Base-by-base conservation (phyloP, 2,329 filamentous ascomycete genomes). In the Aspergillus caelatus region DNA sequence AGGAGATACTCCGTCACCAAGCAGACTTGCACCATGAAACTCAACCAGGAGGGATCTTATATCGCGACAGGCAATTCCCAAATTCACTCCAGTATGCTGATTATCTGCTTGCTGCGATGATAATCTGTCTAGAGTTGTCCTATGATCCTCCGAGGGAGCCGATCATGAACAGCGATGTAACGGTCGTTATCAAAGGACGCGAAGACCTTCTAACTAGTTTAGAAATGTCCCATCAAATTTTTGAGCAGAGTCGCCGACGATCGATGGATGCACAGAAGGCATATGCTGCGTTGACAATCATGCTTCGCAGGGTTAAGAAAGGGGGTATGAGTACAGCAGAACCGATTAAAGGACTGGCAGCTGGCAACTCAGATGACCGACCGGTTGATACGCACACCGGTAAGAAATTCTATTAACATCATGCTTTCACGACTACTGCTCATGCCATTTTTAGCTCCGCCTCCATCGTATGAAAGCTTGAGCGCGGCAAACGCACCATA, bases 101-200 rank as follows among this genome's bases (percentile, higher is more conserved):
- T 70, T 89, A 86, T 57, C 76, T 90, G 58, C 80, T 89, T 2
- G 86, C 87, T 0, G 83, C 85, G 60, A 87, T 88, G 82, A 81
- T 89, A 16, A 70, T 90, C 4, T 89, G 85, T 65, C 75, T 89
- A 41, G 74, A 74, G 28, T 52, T 75, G 14, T 73, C 69, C 1
- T 70, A 71, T 45, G 66, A 68, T n/a, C 65, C 67, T 36, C 59
- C 50, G 59, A 62, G 26, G 19, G 67, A 52, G 28, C 43, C 30
- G 30, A 45, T 3, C 53, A 64, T 3, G 57, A 66, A 43, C n/a
- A 66, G 66, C 28, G 67, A 66, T 26, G 34, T 68, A 9, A 45
- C 62, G 11, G 62, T 61, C n/a, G 59, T 64, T 5, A 61, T 69
- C 54, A 62, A 58, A 12, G 65, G 65, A n/a, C 68, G 67, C 9